phyloP scores from a whole-genome alignment of 1,284 basidiomycete species.

The Sutorius eximius region DNA sequence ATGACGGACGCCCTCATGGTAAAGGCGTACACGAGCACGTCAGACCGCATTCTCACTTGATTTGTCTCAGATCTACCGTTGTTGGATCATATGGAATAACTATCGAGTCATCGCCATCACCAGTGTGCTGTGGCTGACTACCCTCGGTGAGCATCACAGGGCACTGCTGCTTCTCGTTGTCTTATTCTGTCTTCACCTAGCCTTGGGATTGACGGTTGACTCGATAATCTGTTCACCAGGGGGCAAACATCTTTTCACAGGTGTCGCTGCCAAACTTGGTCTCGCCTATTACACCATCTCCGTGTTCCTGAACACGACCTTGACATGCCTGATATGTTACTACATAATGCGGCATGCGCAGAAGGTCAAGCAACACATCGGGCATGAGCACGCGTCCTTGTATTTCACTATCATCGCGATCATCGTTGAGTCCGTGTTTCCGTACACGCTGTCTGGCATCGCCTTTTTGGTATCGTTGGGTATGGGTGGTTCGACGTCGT shows the following conservation, averaged over 20 bases:
- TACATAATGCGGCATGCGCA: constrained; percentile 17
- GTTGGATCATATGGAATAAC: constrained; percentile 17
- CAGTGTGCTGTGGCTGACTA: constrained; percentile 22
- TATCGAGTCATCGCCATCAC: constrained; percentile 14
- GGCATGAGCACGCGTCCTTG: constrained; percentile 13
- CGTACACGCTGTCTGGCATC: constrained; percentile 29
- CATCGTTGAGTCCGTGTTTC: constrained; percentile 31
- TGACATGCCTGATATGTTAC: constrained; percentile 30
- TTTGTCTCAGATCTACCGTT: constrained; percentile 26
- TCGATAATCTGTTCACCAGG: constrained; percentile 17
- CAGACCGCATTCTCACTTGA: background rate
- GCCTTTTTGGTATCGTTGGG: constrained; percentile 27
- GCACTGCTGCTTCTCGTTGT: too few species aligned
- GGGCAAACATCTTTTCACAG: constrained; percentile 17
- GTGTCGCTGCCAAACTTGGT: constrained; percentile 12
- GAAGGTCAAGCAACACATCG: constrained; percentile 9
- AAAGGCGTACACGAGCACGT: background rate
- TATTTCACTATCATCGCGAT: constrained; percentile 21
- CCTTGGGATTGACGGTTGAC: constrained; percentile 17
- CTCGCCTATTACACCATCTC: constrained; percentile 23
- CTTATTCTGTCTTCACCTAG: constrained; percentile 10
- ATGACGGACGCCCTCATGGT: constrained; percentile 33
- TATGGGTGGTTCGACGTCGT: constrained; percentile 12
- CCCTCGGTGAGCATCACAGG: constrained; percentile 19
- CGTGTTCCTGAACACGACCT: constrained; percentile 17